Evolutionary conservation across 345 rosid species (phyloP).

Genomic region (Excoecaria cochinchinensis): DNA sequence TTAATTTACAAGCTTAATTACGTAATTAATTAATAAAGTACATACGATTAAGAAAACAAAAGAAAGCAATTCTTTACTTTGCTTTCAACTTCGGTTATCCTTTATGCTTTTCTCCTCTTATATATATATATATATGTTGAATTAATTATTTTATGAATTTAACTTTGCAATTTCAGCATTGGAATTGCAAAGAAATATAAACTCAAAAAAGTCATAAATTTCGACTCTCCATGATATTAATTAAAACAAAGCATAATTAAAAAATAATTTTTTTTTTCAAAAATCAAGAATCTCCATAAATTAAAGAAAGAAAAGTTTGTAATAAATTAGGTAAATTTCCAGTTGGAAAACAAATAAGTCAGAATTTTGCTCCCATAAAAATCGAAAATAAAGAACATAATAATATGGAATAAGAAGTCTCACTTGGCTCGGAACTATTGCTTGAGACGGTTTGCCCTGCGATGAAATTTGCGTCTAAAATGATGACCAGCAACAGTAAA

Average conservation of each 20-base stretch:
- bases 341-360: not conserved
- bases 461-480: slow-evolving; percentile 18
- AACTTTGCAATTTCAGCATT: too few species aligned
- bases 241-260: too few species aligned
- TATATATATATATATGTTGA: too few species aligned
- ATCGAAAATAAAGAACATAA: not conserved
- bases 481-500: slow-evolving; percentile 21
- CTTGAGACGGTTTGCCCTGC: slow-evolving; percentile 16
- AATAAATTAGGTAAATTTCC: not conserved
- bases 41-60: not conserved
- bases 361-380: too few species aligned
- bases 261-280: too few species aligned
- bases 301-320: too few species aligned
- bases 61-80: not conserved
- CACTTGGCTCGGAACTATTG: slow-evolving; percentile 24
- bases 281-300: not conserved
- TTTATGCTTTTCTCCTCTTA: not conserved
- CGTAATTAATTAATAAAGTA: not conserved
- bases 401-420: slow-evolving; percentile 6
- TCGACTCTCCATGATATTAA: too few species aligned
- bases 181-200: too few species aligned
- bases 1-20: not conserved
- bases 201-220: too few species aligned
- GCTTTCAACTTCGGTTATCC: slow-evolving; percentile 5
- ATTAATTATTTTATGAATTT: too few species aligned